Conservation (phyloP, 352 stramenopile species). For the Phytophthora cactorum region DNA sequence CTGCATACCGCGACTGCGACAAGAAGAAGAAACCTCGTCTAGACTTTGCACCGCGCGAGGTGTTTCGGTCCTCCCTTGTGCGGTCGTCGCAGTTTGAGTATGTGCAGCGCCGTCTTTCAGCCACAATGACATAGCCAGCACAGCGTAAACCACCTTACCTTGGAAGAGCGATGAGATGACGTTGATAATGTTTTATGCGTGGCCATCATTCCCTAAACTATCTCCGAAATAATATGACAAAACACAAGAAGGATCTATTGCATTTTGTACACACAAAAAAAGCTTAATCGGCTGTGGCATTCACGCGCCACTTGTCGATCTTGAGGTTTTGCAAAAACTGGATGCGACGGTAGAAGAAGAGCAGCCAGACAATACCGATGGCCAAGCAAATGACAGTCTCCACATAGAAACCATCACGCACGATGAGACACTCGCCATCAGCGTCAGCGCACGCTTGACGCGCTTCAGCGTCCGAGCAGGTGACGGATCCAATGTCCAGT, state of each 20-base stretch:
- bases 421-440: conserved; percentile 75
- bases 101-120: conserved; percentile 37
- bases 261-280: conserved; percentile 9
- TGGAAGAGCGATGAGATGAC: conserved; percentile 8
- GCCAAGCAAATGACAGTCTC: conserved; percentile 77
- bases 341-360: conserved; percentile 73
- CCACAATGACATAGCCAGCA: conserved; percentile 35
- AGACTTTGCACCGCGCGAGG: conserved; percentile 73
- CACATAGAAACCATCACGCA: conserved; percentile 84
- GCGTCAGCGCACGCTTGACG: conserved; percentile 60
- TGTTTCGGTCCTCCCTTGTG: conserved; percentile 68
- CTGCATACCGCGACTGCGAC: conserved; percentile 66
- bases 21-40: conserved; percentile 67
- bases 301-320: conserved; percentile 84
- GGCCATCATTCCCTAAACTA: conserved; percentile 31
- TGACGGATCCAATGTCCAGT: conserved; percentile 75
- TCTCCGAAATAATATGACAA: conserved; percentile 45
- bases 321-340: conserved; percentile 82
- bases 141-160: not conserved
- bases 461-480: conserved; percentile 78
- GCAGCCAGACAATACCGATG: conserved; percentile 72
- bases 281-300: conserved; percentile 41
- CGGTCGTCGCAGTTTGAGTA: conserved; percentile 40
- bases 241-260: conserved; percentile 31
- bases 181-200: conserved; percentile 28